Conservation (phyloP, 306 rosid species). For the Acacia melanoxylon region DNA sequence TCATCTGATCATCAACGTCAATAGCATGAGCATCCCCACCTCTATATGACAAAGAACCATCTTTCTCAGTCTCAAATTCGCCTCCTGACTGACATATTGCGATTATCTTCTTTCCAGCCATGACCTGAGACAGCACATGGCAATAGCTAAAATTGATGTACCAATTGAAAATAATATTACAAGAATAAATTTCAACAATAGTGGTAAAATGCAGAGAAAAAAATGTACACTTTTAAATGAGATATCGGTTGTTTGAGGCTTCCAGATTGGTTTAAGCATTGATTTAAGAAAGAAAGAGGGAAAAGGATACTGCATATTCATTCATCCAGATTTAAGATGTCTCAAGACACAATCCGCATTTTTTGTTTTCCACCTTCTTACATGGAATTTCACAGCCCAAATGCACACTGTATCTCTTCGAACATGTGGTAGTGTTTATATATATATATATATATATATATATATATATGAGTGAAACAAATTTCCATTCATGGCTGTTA, state of each 20-base stretch:
- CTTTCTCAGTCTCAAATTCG: constrained; percentile 63
- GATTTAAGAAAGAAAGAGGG: neutral
- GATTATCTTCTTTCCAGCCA: constrained; percentile 69
- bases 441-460: too few relatives aligned
- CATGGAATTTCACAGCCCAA: neutral
- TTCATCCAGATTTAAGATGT: neutral
- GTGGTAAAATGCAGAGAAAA: neutral
- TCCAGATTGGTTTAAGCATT: constrained; percentile 11
- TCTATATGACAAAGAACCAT: constrained; percentile 69
- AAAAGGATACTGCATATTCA: neutral
- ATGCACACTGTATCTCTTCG: neutral
- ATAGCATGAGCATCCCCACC: constrained; percentile 93
- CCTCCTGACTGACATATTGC: constrained; percentile 96
- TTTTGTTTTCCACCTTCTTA: neutral
- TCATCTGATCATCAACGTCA: constrained; percentile 77
- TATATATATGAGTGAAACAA: too few relatives aligned
- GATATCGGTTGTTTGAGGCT: neutral
- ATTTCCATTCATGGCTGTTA: neutral
- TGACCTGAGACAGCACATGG: constrained; percentile 49
- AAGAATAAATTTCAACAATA: neutral
- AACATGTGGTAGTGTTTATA: too few relatives aligned
- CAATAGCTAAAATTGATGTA: constrained; percentile 1
- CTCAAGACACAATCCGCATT: neutral
- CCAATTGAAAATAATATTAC: neutral
- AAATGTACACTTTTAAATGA: constrained; percentile 1